phyloP scores from a whole-genome alignment of 257 asterid genomes.

The Solanum pinnatisectum region DNA sequence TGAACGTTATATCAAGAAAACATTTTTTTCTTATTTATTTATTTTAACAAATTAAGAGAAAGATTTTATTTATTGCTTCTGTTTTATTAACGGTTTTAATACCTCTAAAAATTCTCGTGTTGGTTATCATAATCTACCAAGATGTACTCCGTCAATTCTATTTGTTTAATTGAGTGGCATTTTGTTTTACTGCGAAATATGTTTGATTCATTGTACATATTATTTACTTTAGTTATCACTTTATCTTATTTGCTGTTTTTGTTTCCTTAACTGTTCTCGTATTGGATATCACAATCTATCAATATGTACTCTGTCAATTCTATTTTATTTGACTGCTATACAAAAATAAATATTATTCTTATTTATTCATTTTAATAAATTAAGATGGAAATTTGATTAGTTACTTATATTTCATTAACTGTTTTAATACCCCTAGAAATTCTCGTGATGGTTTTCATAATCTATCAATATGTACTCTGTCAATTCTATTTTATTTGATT shows the following conservation, averaged over 20 bases:
- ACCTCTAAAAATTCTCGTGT: no score
- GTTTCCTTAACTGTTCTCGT: neutral
- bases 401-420: neutral
- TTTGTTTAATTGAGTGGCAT: neutral
- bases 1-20: no score
- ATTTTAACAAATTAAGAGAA: neutral
- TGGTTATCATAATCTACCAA: neutral
- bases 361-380: no score
- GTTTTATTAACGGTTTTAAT: no score
- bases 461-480: no score
- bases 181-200: neutral
- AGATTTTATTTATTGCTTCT: no score
- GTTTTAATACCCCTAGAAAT: neutral
- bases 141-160: neutral
- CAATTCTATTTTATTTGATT: neutral
- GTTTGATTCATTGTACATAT: neutral
- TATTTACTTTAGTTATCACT: neutral
- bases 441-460: no score
- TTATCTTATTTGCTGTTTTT: no score
- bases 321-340: no score
- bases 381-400: neutral
- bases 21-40: no score
- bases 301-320: neutral
- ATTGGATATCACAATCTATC: neutral
- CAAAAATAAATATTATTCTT: no score